Evolutionary conservation across 202 grass and related monocot species (phyloP).

Genomic region (Schoenoplectus tabernaemontani): DNA sequence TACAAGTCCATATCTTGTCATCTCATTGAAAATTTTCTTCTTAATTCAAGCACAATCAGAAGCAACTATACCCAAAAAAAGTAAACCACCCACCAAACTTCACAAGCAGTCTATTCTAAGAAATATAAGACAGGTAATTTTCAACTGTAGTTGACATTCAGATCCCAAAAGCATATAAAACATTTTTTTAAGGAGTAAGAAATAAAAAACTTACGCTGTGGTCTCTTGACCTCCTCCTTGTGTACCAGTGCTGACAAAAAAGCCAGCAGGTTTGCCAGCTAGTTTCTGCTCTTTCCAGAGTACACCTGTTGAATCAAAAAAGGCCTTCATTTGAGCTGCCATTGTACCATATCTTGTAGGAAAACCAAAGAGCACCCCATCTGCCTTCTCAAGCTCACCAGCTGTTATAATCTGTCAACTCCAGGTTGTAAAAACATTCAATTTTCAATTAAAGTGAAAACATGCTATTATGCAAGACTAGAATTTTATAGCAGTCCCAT

Average conservation of each 20-base stretch:
- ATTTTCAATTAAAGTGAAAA: constrained; percentile 11
- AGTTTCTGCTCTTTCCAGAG: constrained; percentile 80
- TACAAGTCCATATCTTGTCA: neutral
- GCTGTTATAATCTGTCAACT: constrained; percentile 28
- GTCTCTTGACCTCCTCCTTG: constrained; percentile 97
- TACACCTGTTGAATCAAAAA: constrained; percentile 81
- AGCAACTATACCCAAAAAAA: neutral
- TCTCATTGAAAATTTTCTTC: neutral
- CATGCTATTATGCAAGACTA: neutral
- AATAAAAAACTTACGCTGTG: constrained; percentile 69
- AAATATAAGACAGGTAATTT: neutral
- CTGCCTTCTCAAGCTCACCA: constrained; percentile 63
- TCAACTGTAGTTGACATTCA: neutral
- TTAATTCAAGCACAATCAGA: neutral
- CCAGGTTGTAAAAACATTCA: neutral
- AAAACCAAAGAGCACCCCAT: constrained; percentile 86
- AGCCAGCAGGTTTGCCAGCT: constrained; percentile 78
- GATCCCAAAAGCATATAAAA: neutral
- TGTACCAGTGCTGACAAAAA: constrained; percentile 94
- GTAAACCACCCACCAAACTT: neutral
- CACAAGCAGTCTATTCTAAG: neutral
- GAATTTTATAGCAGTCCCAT: neutral
- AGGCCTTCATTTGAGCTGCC: constrained; percentile 95
- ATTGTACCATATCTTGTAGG: constrained; percentile 84
- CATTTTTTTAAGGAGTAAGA: neutral